These are phyloP conservation scores for Cercospora brassicicola DNA, from an alignment of 2,329 filamentous ascomycete genomes.

Conservation along the genomic window DNA sequence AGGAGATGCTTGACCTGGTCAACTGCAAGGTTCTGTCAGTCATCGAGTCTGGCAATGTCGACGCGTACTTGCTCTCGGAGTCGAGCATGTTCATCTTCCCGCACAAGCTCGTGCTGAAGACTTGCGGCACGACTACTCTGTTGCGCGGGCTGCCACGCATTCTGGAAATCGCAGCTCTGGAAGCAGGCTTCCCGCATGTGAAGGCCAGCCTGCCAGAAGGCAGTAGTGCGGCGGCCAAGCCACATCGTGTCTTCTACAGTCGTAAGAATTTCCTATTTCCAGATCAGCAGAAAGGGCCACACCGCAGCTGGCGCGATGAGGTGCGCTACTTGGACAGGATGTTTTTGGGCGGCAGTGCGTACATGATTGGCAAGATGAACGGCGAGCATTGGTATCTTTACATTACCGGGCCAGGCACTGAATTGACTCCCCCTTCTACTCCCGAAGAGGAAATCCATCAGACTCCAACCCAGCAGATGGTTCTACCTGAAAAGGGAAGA, in stretches of 20 bases:
- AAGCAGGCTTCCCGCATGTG: slow-evolving; percentile 85
- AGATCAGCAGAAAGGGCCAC: slow-evolving; percentile 87
- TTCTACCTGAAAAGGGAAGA: slow-evolving; percentile 56
- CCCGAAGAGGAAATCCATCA: slow-evolving; percentile 58
- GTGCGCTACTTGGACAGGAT: slow-evolving; percentile 89
- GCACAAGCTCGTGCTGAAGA: slow-evolving; percentile 99
- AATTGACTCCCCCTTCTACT: slow-evolving; percentile 78
- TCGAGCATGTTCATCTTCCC: slow-evolving; percentile 99
- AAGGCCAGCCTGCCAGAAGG: slow-evolving; percentile 66
- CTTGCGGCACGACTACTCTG: slow-evolving; percentile 93
- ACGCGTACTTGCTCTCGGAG: slow-evolving; percentile 95
- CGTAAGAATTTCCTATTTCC: slow-evolving; percentile 98
- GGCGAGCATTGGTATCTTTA: slow-evolving; percentile 99
- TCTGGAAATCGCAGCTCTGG: slow-evolving; percentile 82
- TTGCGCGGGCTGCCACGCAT: slow-evolving; percentile 86
- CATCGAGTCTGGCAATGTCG: slow-evolving; percentile 87
- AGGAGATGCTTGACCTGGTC: slow-evolving; percentile 94
- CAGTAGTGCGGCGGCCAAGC: slow-evolving; percentile 74
- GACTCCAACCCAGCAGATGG: slow-evolving; percentile 60
- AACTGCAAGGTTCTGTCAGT: slow-evolving; percentile 98
- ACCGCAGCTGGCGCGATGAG: slow-evolving; percentile 96
- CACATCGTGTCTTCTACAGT: slow-evolving; percentile 97
- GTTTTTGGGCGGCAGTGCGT: slow-evolving; percentile 89
- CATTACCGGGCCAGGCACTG: slow-evolving; percentile 80
- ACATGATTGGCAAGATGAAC: slow-evolving; percentile 99